Conservation (phyloP, 2,329 filamentous ascomycete genomes). For the Hymenoscyphus albidus region DNA sequence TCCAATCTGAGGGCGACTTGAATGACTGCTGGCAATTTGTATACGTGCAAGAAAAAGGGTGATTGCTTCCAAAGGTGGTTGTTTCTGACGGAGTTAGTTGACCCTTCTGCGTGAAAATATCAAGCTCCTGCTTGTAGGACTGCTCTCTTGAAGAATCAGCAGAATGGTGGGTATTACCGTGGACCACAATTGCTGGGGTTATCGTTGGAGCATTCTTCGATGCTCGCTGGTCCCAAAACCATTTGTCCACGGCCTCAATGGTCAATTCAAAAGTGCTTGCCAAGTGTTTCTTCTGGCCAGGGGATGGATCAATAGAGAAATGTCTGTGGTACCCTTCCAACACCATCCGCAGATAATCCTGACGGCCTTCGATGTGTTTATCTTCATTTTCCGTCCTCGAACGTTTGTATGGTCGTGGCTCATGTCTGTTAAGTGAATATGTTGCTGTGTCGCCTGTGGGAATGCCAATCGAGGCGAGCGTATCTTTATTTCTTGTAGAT, state of each 20-base stretch:
- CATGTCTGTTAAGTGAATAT: neutral
- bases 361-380: neutral
- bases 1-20: neutral
- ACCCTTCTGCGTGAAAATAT: neutral
- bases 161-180: neutral
- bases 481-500: neutral
- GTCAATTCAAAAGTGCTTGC: neutral
- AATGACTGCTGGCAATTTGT: neutral
- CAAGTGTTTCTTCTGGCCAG: neutral
- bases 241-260: neutral
- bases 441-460: neutral
- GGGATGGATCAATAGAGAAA: neutral
- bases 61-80: neutral
- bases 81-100: constrained; percentile 1
- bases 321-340: neutral
- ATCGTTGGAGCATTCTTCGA: neutral
- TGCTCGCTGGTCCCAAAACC: neutral
- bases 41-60: neutral
- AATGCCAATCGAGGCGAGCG: neutral
- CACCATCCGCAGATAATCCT: neutral
- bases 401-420: neutral
- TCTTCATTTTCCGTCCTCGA: neutral
- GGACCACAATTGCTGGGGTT: neutral
- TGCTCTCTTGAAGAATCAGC: neutral
- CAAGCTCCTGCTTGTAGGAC: neutral